Conservation (phyloP, 148 eudicot species). For the Silene conica region DNA sequence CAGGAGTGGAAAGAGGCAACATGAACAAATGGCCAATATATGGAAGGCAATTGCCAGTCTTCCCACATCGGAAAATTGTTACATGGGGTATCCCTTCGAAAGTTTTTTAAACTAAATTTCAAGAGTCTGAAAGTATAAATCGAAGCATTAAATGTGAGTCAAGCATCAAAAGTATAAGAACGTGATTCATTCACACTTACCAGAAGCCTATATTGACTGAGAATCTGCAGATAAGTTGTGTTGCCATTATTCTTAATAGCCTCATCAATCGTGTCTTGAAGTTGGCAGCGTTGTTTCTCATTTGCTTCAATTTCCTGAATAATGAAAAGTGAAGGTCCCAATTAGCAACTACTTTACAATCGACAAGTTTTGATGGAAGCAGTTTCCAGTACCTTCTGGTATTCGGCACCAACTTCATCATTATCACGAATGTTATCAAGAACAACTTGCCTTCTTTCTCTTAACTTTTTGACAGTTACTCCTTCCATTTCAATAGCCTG, state of each 20-base stretch:
- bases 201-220: slow-evolving; percentile 80
- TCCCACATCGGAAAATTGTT: not conserved
- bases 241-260: slow-evolving; percentile 67
- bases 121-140: not conserved
- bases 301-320: slow-evolving; percentile 74
- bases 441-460: slow-evolving; percentile 63
- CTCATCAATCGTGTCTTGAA: slow-evolving; percentile 76
- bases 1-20: too few species aligned
- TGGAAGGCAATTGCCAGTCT: not conserved
- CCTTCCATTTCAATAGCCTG: slow-evolving; percentile 63
- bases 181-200: slow-evolving; percentile 32
- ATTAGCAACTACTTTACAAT: not conserved
- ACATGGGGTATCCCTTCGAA: not conserved
- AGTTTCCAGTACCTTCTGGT: slow-evolving; percentile 49
- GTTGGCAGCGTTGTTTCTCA: slow-evolving; percentile 65
- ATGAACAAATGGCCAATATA: too few species aligned
- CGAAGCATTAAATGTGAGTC: not conserved
- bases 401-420: slow-evolving; percentile 65
- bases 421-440: slow-evolving; percentile 88
- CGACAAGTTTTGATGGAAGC: not conserved
- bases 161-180: not conserved
- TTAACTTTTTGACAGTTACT: slow-evolving; percentile 47
- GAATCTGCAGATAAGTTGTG: slow-evolving; percentile 70
- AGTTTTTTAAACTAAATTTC: not conserved
- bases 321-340: slow-evolving; percentile 3